phyloP scores from a whole-genome alignment of 2,329 filamentous ascomycete species.

The Cercospora sp. region DNA sequence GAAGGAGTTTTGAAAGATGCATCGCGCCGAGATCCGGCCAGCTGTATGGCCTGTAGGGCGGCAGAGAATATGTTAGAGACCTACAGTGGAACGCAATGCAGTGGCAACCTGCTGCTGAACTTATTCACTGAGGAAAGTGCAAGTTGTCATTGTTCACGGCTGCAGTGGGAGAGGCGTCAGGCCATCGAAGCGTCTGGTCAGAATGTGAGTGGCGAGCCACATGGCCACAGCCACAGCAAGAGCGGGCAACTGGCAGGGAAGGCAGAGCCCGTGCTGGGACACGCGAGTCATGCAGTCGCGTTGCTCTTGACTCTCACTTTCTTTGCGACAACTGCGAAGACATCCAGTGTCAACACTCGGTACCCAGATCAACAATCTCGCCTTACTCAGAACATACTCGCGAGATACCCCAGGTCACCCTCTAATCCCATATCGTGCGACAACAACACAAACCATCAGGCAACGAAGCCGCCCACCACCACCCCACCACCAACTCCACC shows the following conservation, averaged over 20 bases:
- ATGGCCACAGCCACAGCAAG: neutral
- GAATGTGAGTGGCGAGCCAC: neutral
- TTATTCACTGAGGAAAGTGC: neutral
- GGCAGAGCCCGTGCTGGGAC: neutral
- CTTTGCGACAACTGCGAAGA: slow-evolving; percentile 1
- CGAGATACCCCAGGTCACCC: too few relatives aligned
- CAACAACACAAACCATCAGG: slow-evolving; percentile 4
- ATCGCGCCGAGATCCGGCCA: neutral
- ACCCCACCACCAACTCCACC: neutral
- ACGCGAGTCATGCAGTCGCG: neutral
- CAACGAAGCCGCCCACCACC: slow-evolving; percentile 13
- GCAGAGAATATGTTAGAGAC: neutral
- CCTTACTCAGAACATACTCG: too few relatives aligned
- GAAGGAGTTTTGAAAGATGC: slow-evolving; percentile 14
- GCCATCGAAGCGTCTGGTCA: neutral
- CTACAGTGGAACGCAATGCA: neutral
- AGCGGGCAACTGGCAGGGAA: neutral
- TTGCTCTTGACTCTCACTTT: neutral
- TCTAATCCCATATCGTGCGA: neutral
- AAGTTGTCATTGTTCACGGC: neutral
- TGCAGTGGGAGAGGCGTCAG: neutral
- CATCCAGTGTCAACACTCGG: too few relatives aligned
- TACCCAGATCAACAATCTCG: too few relatives aligned
- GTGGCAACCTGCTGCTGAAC: neutral
- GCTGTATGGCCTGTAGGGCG: neutral